Evolutionary conservation across 768 basidiomycete species (phyloP), one percentile per base, ranked within the genome.

Genomic region (Harrya chromipes): DNA sequence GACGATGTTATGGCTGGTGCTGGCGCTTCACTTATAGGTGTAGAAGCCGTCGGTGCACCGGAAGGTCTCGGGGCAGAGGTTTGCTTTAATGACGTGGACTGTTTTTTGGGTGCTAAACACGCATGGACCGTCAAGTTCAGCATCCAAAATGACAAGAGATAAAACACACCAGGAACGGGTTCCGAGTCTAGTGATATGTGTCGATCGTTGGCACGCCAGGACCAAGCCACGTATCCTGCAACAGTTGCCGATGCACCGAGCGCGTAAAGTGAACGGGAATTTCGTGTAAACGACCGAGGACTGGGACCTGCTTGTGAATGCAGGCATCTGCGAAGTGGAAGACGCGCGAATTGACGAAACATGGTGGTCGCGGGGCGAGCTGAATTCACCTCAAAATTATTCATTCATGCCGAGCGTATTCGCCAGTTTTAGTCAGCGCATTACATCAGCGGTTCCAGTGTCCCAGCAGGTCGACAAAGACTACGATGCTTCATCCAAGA

Each of bases 261-360:
- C 20, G 69, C 68, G 51, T 73, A 57, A 49, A 62, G 56, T 11
- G 64, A 48, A 26, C 56, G 62, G 40, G 53, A 51, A 70, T 69
- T 40, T 46, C 62, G 65, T 40, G 55, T 6, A 54, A 63, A 59
- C 26, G 19, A 37, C 42, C 46, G 35, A 53, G 61, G 8, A 47
- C 46, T 67, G 31, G 63, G 43, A 6, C 61, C 47, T 44, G 54
- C 57, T 36, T 63, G 62, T 19, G 83, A 80, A 56, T 84, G 79
- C 16, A 85, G 38, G 46, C 74, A 73, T 62, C 81, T 72, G 50
- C 77, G 75, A 7, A 83, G 64, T 19, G 81, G 72, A 46, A 78
- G 68, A 70, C 75, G 79, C 58, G 79, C 68, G 16, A 82, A 66
- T 52, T 77, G 73, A 54, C 78, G 70, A 59, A 85, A 74, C 83